A percentile compares a stretch with the other conserved stretches of the same genome.
Evolutionary conservation across 108 stramenopile species (phyloP).

Genomic region (Asterionellopsis glacialis): DNA sequence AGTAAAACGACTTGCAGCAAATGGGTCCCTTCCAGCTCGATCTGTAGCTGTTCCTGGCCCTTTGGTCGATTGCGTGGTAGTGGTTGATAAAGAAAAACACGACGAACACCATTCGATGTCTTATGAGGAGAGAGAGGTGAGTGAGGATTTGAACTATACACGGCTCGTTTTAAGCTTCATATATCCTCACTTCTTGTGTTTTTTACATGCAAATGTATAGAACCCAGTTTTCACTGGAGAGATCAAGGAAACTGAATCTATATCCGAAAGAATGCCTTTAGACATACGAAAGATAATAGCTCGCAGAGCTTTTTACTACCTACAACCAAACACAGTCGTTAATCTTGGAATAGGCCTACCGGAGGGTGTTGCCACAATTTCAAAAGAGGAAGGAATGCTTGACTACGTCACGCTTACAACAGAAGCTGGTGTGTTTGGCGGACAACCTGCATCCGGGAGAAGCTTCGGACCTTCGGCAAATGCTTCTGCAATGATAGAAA

Average conservation of each 20-base stretch:
- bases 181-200: no score
- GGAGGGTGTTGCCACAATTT: constrained; percentile 71
- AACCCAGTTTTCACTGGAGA: constrained; percentile 58
- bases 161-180: no score
- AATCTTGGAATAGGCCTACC: constrained; percentile 83
- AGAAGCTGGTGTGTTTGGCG: constrained; percentile 69
- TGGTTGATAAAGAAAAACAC: constrained; percentile 65
- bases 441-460: constrained; percentile 64
- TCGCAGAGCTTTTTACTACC: constrained; percentile 52
- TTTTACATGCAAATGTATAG: background rate
- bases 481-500: constrained; percentile 62
- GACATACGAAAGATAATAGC: constrained; percentile 69
- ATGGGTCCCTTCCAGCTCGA: constrained; percentile 47
- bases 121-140: constrained; percentile 30
- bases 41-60: constrained; percentile 65
- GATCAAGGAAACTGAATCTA: constrained; percentile 40
- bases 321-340: constrained; percentile 53
- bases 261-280: constrained; percentile 39
- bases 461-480: constrained; percentile 74
- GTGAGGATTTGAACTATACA: no score
- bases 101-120: constrained; percentile 56
- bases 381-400: constrained; percentile 74
- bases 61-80: constrained; percentile 75
- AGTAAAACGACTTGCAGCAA: constrained; percentile 62
- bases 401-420: constrained; percentile 62